A percentile compares a stretch with the other conserved stretches of the same genome.
Conservation (phyloP, 305 asterid species). For the Nicotiana rustica region DNA sequence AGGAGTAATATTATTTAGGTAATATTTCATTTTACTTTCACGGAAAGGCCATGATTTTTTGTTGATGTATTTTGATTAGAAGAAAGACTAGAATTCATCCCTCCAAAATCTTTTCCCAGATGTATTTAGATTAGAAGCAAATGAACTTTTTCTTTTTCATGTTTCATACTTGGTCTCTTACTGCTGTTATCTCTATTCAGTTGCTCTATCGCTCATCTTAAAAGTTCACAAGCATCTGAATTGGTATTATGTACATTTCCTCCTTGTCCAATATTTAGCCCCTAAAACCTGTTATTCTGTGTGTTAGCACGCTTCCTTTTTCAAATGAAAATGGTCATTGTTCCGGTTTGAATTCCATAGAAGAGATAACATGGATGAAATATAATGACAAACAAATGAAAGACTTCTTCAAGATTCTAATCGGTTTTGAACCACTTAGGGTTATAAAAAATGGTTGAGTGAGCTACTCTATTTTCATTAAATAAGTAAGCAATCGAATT, state of each 20-base stretch:
- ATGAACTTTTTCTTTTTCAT: neutral
- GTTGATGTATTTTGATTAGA: neutral
- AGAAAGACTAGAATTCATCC: neutral
- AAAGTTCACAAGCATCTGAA: neutral
- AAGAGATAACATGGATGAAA: no score
- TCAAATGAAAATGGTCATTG: no score
- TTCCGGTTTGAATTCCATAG: no score
- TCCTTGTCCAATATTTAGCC: neutral
- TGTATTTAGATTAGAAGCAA: neutral
- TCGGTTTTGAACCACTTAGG: no score
- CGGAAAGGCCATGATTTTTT: neutral
- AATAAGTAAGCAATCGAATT: no score
- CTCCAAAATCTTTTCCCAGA: neutral
- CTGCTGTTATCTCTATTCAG: neutral
- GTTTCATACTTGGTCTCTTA: neutral
- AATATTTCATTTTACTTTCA: neutral
- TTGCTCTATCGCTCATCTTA: neutral
- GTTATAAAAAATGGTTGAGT: no score
- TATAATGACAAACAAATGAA: no score
- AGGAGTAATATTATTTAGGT: constrained; percentile 50
- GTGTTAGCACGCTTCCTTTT: no score
- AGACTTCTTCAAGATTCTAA: no score
- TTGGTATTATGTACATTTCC: neutral
- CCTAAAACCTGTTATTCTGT: no score
- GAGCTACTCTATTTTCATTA: no score